Evolutionary conservation across 306 rosid genomes (phyloP).

Genomic region (Sphenostylis stenocarpa): DNA sequence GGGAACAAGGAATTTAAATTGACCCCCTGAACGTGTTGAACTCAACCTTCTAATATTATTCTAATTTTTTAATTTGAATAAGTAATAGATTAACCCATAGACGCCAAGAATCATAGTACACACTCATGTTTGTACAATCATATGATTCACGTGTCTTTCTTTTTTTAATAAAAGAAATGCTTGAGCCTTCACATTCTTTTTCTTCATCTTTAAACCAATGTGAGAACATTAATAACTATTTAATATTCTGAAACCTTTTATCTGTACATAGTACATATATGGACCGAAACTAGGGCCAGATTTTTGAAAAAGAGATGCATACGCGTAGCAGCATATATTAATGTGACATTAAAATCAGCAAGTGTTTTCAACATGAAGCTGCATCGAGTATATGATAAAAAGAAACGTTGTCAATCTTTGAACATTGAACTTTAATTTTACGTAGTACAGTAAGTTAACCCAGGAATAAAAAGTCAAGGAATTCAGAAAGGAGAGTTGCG

Average conservation of each 20-base stretch:
- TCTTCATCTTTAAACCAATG: not conserved
- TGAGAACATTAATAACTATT: not conserved
- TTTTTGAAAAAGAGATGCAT: not conserved
- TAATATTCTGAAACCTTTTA: not conserved
- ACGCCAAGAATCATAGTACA: too few relatives aligned
- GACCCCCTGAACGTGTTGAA: constrained; percentile 12
- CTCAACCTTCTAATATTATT: not conserved
- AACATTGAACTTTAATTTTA: not conserved
- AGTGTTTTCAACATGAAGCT: not conserved
- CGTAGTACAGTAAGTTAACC: not conserved
- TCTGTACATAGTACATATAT: not conserved
- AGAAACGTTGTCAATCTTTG: not conserved
- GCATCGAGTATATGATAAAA: too few relatives aligned
- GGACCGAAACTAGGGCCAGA: not conserved
- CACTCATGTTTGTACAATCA: not conserved
- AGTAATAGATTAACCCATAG: too few relatives aligned
- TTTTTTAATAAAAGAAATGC: not conserved
- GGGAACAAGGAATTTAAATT: not conserved
- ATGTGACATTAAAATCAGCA: not conserved
- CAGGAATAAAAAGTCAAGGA: constrained; percentile 21
- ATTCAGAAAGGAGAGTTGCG: too few relatives aligned
- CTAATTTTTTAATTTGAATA: too few relatives aligned
- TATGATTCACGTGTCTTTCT: too few relatives aligned
- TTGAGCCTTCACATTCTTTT: too few relatives aligned
- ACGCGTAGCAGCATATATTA: not conserved